A percentile compares a stretch with the other conserved stretches of the same genome.
Evolutionary conservation across 176 grass and related monocot species (phyloP).

Genomic region (Chrysopogon serrulatus): DNA sequence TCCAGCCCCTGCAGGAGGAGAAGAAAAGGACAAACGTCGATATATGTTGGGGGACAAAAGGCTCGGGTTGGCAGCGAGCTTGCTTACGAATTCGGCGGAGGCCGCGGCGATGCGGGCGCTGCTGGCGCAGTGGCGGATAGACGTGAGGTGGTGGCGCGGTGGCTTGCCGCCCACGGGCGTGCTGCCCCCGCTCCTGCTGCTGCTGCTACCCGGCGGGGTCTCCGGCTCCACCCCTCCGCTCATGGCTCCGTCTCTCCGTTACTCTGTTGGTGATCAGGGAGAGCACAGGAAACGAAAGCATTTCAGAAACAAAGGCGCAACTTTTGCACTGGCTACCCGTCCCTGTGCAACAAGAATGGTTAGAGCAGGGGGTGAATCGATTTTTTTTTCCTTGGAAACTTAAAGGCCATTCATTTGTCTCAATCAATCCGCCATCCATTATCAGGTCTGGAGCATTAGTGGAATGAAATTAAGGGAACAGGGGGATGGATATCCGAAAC

Average conservation of each 20-base stretch:
- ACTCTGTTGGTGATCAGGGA: constrained; percentile 17
- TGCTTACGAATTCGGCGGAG: constrained; percentile 59
- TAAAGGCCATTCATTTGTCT: not conserved
- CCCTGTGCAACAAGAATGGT: constrained; percentile 4
- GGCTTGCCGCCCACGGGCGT: constrained; percentile 60
- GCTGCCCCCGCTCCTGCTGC: constrained; percentile 8
- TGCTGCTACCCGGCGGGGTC: constrained; percentile 34
- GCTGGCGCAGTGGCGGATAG: constrained; percentile 67
- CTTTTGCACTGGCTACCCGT: not conserved
- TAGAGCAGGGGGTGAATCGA: not conserved
- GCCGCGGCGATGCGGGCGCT: constrained; percentile 53
- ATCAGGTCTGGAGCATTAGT: not conserved
- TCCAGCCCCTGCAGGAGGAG: constrained; percentile 56
- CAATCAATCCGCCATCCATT: constrained; percentile 5
- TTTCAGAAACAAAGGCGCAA: constrained; percentile 9
- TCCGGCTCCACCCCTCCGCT: constrained; percentile 46
- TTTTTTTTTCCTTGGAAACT: not conserved
- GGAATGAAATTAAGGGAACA: constrained; percentile 7
- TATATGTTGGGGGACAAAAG: not conserved
- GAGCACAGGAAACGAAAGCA: constrained; percentile 18
- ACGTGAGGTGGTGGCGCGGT: constrained; percentile 62
- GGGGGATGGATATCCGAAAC: not conserved
- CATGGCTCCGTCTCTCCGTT: constrained; percentile 20
- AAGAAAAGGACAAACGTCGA: not conserved
- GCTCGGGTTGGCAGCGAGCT: not conserved